phyloP scores from a whole-genome alignment of 495 filamentous ascomycete species.

The Amphirosellinia nigrospora region DNA sequence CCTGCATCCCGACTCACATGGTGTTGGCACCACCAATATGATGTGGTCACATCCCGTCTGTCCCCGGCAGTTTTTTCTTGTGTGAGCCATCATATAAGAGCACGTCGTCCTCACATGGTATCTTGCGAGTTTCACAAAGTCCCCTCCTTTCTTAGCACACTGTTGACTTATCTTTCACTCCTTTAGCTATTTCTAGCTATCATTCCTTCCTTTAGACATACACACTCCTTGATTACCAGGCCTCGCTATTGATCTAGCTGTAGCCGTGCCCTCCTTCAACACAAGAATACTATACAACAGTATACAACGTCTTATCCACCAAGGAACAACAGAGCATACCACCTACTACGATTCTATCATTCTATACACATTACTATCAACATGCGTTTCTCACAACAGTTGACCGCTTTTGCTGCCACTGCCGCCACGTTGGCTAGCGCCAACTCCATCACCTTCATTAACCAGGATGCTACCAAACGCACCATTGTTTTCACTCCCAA shows the following conservation, averaged over 20 bases:
- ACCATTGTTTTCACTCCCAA: conserved; percentile 51
- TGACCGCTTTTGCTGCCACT: conserved; percentile 36
- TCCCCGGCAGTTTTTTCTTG: not conserved
- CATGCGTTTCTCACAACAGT: conserved; percentile 40
- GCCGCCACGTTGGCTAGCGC: conserved; percentile 42
- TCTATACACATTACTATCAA: conserved; percentile 7
- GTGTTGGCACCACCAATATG: conserved; percentile 16
- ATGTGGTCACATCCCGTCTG: conserved; percentile 1
- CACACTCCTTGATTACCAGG: conserved; percentile 38
- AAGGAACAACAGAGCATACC: conserved; percentile 24
- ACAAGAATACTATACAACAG: conserved; percentile 24
- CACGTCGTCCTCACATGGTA: not conserved
- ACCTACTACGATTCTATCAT: conserved; percentile 13
- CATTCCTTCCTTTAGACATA: conserved; percentile 33
- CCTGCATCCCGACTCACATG: conserved; percentile 13
- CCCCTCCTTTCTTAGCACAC: conserved; percentile 18
- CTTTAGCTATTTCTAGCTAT: conserved; percentile 35
- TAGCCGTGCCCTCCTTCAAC: conserved; percentile 30
- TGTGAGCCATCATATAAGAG: conserved; percentile 15
- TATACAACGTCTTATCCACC: conserved; percentile 25
- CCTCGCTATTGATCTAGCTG: conserved; percentile 33
- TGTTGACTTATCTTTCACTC: conserved; percentile 31
- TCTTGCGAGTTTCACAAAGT: conserved; percentile 20
- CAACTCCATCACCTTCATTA: conserved; percentile 55
- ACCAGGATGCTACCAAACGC: conserved; percentile 53